These are phyloP conservation scores for Pseudomicrostroma phylloplanum DNA, from an alignment of 1,284 basidiomycete genomes.

Conservation along the genomic window DNA sequence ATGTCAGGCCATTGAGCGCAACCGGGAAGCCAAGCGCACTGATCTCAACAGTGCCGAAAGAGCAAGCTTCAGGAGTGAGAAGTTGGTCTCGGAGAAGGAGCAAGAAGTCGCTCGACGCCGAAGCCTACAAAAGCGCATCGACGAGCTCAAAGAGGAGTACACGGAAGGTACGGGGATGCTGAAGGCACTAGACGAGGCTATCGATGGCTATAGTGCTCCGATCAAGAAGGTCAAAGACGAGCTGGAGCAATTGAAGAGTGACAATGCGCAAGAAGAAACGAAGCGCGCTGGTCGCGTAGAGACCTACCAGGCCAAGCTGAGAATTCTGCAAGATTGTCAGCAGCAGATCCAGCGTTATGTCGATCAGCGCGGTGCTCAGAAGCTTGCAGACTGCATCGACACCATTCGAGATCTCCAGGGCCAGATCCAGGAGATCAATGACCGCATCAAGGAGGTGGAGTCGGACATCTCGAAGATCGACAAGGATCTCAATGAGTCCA, in stretches of 20 bases:
- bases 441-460: slow-evolving; percentile 25
- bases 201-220: slow-evolving; percentile 63
- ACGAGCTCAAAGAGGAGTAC: slow-evolving; percentile 59
- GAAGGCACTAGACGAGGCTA: slow-evolving; percentile 57
- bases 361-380: slow-evolving; percentile 26
- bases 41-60: slow-evolving; percentile 28
- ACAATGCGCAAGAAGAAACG: slow-evolving; percentile 57
- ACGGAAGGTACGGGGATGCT: slow-evolving; percentile 59
- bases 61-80: slow-evolving; percentile 26
- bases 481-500: slow-evolving; percentile 49
- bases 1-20: slow-evolving; percentile 30
- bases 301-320: slow-evolving; percentile 23
- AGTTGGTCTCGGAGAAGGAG: slow-evolving; percentile 52
- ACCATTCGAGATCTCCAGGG: slow-evolving; percentile 38
- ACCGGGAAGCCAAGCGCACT: slow-evolving; percentile 28
- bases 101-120: slow-evolving; percentile 30
- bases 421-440: slow-evolving; percentile 24
- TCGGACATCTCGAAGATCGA: slow-evolving; percentile 37
- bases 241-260: slow-evolving; percentile 58
- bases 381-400: slow-evolving; percentile 28
- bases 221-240: slow-evolving; percentile 65
- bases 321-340: slow-evolving; percentile 30
- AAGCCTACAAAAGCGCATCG: slow-evolving; percentile 29
- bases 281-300: slow-evolving; percentile 55
- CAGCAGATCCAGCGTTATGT: slow-evolving; percentile 21